These are phyloP conservation scores for Xylariaceae sp. DNA, from an alignment of 2,329 filamentous ascomycete genomes.

Conservation along the genomic window DNA sequence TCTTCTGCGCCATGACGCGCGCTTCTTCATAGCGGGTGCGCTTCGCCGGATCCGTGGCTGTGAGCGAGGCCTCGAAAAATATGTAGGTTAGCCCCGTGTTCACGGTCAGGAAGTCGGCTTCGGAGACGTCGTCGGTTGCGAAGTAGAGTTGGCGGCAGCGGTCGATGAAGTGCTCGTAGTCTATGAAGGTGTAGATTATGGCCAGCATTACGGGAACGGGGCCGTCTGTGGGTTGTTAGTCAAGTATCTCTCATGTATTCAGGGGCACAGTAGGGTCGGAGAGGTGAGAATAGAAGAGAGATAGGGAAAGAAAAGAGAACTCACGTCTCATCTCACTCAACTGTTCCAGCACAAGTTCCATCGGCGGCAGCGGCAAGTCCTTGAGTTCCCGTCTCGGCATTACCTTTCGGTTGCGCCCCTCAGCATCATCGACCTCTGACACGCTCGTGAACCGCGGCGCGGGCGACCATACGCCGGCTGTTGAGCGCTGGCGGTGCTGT, in stretches of 20 bases:
- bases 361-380: slow-evolving; percentile 52
- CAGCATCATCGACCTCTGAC: slow-evolving; percentile 3
- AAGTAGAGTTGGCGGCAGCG: slow-evolving; percentile 48
- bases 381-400: slow-evolving; percentile 42
- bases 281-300: not conserved
- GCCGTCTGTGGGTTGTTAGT: slow-evolving; percentile 31
- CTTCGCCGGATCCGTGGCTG: slow-evolving; percentile 21
- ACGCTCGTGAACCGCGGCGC: slow-evolving; percentile 6
- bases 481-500: slow-evolving; percentile 13
- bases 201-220: slow-evolving; percentile 45
- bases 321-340: slow-evolving; percentile 46
- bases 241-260: not conserved
- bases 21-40: slow-evolving; percentile 27
- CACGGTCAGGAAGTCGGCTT: slow-evolving; percentile 43
- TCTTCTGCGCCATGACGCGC: slow-evolving; percentile 29
- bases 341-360: slow-evolving; percentile 44
- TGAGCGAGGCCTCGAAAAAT: slow-evolving; percentile 31
- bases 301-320: not conserved
- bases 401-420: slow-evolving; percentile 34
- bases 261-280: not conserved
- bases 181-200: slow-evolving; percentile 45
- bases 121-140: slow-evolving; percentile 45
- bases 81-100: slow-evolving; percentile 31
- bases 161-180: slow-evolving; percentile 45
- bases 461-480: slow-evolving; percentile 13